phyloP scores from a whole-genome alignment of 805 yeast genomes.

The Candida quercuum region DNA sequence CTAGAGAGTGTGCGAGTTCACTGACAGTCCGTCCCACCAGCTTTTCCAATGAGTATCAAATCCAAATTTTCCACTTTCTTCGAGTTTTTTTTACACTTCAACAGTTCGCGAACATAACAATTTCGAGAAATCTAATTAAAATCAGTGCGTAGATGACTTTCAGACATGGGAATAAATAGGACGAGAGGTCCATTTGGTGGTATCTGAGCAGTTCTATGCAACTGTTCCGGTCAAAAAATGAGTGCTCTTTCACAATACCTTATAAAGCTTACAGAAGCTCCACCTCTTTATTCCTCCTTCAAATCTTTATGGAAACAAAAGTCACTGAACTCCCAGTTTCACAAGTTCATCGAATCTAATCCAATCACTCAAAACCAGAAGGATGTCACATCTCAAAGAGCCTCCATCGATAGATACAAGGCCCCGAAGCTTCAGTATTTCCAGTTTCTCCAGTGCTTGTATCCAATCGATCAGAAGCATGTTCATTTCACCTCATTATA shows the following conservation, averaged over 20 bases:
- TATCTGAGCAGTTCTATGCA: no score
- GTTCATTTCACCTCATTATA: slow-evolving; percentile 14
- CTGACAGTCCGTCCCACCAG: no score
- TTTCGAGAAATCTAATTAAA: no score
- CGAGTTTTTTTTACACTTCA: background rate
- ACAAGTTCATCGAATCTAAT: slow-evolving; percentile 1
- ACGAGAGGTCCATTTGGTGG: background rate
- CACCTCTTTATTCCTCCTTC: background rate
- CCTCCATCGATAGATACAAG: slow-evolving; percentile 6
- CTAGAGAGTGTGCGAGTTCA: no score
- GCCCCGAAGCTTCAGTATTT: slow-evolving; percentile 13
- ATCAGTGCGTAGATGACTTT: no score
- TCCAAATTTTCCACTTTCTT: no score
- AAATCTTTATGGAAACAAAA: background rate
- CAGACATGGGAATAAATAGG: background rate
- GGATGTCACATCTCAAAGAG: background rate
- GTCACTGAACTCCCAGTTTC: background rate
- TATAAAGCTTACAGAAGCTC: background rate
- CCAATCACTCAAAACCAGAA: slow-evolving; percentile 8
- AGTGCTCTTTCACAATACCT: background rate
- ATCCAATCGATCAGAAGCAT: slow-evolving; percentile 6
- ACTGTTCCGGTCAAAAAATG: no score
- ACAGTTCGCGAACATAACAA: slow-evolving; percentile 1
- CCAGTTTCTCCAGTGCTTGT: slow-evolving; percentile 17
- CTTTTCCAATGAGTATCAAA: no score